Evolutionary conservation across 1,139 yeast species (phyloP), one percentile per base, ranked within the genome.

Genomic region (Meyerozyma carpophila): DNA sequence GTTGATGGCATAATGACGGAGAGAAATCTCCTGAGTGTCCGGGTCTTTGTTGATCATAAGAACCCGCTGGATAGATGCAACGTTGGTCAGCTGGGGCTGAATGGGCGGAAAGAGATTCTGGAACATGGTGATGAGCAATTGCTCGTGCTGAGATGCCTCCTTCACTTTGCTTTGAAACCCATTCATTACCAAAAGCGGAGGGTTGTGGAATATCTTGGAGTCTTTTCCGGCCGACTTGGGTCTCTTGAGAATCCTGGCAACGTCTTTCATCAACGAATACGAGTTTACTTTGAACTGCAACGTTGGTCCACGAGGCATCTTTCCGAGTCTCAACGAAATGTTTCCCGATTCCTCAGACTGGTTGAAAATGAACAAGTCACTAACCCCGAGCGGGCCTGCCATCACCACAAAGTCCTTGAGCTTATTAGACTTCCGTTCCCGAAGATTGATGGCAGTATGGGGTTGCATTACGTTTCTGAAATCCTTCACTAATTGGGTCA

Each of bases 61-160:
- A 8, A 94, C 98, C 55, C 99, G 75, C 57, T 82, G 84, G 49
- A 94, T 91, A 1, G 84, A 71, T 37, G 75, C 69, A 27, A 93
- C 84, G 51, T 81, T 82, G 28, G 95, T 88, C 49, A 70, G 68
- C 49, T 85, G 85, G 20, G 96, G 96, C 46, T 84, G 81, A 54
- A 94, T 84, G 18, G 98, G 90, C 5, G 99, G 99, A 62, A 93
- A 90, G 81, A 93, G 81, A 66, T 90, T 90, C 63, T 93, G 98
- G 67, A 94, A 89, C 70, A 91, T 83, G 2, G 98, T 88, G 28
- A 95, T 81, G 51, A 91, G 64, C 52, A 93, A 74, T 54, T 88
- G 87, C 62, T 93, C 98, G 49, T 84, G 86, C 34, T 79, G 79
- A 14, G 65, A 70, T 26, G 82, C 74, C 45, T 74, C 79, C 41